Base-by-base conservation (phyloP, 768 basidiomycete species). In the Collybia mongolica region DNA sequence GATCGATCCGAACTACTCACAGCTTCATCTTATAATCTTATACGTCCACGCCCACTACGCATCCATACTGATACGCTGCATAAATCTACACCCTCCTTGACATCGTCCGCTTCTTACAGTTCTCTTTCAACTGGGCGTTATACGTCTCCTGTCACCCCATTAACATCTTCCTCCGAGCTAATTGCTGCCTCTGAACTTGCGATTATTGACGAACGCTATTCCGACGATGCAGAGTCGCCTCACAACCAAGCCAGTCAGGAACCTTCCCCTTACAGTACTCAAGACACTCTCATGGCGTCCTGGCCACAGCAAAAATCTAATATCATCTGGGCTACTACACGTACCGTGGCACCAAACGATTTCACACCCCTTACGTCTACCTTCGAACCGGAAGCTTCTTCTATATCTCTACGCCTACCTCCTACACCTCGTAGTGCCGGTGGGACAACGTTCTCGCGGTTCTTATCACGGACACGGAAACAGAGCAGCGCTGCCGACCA, bases 51-150 rank as follows among this genome's bases (percentile, higher is more conserved):
- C 18, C 48, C 62, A 45, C 57, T 51, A 46, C 56, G 54, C 22
- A 58, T 60, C 39, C 52, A 43, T 24, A 60, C 54, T 1, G 58
- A 57, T 37, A 55, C 56, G 8, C 44, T 51, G 18, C 54, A 52
- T 28, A 53, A 52, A 12, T 20, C 52, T 5, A 43, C 54, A n/a
- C 76, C 76, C n/a, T 77, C 79, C 8, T 65, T 81, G 44, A 65
- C 70, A 24, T 74, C 74, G 43, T 76, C 72, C 23, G 64, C 56
- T 6, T 75, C 74, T 1, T 61, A 57, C 49, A 72, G 71, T 46
- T 75, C 74, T 3, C 60, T 60, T 2, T 56, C 63, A 26, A 51
- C 48, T 18, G 44, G 56, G 47, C 65, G 60, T 44, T 72, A 51
- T 60, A 44, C 54, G 56, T 62, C 59, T 26, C 52, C 51, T 57